Conservation (phyloP, 495 filamentous ascomycete genomes). For the Hypomontagnella monticulosa region DNA sequence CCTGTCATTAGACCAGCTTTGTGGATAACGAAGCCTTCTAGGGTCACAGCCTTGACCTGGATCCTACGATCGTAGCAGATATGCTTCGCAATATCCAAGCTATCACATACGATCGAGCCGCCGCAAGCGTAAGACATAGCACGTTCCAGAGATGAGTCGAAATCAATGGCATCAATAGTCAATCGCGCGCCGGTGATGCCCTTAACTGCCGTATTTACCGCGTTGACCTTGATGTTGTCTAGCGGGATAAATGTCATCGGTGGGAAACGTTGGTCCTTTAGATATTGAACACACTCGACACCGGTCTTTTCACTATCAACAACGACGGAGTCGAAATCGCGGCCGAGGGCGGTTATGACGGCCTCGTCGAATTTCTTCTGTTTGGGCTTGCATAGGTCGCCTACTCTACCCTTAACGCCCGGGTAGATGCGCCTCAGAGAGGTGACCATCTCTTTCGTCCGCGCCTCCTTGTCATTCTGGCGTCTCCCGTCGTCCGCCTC, state of each 20-base stretch:
- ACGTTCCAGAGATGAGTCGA: slow-evolving; percentile 84
- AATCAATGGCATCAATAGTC: slow-evolving; percentile 96
- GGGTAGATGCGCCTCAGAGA: slow-evolving; percentile 91
- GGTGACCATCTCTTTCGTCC: slow-evolving; percentile 79
- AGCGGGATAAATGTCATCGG: slow-evolving; percentile 93
- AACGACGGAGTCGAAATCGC: slow-evolving; percentile 91
- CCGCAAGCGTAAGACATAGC: slow-evolving; percentile 96
- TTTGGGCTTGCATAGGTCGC: slow-evolving; percentile 93
- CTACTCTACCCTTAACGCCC: slow-evolving; percentile 88
- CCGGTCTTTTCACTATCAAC: slow-evolving; percentile 97
- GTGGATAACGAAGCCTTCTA: slow-evolving; percentile 93
- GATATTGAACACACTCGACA: slow-evolving; percentile 91
- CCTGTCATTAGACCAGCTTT: slow-evolving; percentile 98
- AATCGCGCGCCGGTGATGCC: slow-evolving; percentile 84
- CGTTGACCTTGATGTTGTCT: slow-evolving; percentile 94
- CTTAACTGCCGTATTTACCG: slow-evolving; percentile 88
- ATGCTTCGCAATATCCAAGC: slow-evolving; percentile 81
- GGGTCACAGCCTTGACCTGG: slow-evolving; percentile 90
- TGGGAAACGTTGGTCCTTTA: slow-evolving; percentile 85
- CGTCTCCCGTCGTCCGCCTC: slow-evolving; percentile 85
- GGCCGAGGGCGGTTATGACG: slow-evolving; percentile 89
- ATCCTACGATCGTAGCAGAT: slow-evolving; percentile 87
- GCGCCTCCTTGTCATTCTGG: slow-evolving; percentile 81
- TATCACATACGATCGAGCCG: slow-evolving; percentile 95
- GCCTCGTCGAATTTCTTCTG: slow-evolving; percentile 96